Evolutionary conservation across 345 rosid genomes (phyloP).

Genomic region (Turnera subulata): DNA sequence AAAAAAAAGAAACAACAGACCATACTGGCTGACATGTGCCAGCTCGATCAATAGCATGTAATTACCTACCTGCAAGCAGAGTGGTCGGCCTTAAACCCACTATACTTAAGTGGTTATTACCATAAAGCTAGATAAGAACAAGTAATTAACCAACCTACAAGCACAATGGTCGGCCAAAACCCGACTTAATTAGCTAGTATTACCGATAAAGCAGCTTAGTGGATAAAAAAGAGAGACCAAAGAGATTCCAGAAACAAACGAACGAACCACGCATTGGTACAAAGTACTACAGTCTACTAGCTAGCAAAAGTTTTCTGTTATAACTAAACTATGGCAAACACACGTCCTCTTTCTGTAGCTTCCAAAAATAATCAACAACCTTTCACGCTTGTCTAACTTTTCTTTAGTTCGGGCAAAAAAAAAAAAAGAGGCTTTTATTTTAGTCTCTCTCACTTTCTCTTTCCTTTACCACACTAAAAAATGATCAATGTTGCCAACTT

Average conservation of each 20-base stretch:
- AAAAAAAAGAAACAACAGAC: too few relatives aligned
- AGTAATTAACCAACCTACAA: too few relatives aligned
- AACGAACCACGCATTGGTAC: background rate
- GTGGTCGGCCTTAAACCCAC: conserved; percentile 10
- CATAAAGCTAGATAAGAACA: background rate
- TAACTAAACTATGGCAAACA: conserved; percentile 20
- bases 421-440: too few relatives aligned
- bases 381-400: background rate
- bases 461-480: too few relatives aligned
- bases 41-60: background rate
- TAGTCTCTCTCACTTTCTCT: too few relatives aligned
- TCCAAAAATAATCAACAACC: conserved; percentile 6
- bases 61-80: background rate
- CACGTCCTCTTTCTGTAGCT: conserved; percentile 29
- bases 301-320: conserved; percentile 9
- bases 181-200: background rate
- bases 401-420: background rate
- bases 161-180: background rate
- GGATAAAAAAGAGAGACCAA: conserved; percentile 6
- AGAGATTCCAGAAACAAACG: conserved; percentile 10
- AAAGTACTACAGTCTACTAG: conserved; percentile 1
- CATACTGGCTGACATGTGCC: conserved; percentile 15
- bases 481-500: too few relatives aligned
- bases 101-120: background rate
- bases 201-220: background rate